Evolutionary conservation across 108 stramenopile species (phyloP).

Genomic region (Cylindrotheca closterium): DNA sequence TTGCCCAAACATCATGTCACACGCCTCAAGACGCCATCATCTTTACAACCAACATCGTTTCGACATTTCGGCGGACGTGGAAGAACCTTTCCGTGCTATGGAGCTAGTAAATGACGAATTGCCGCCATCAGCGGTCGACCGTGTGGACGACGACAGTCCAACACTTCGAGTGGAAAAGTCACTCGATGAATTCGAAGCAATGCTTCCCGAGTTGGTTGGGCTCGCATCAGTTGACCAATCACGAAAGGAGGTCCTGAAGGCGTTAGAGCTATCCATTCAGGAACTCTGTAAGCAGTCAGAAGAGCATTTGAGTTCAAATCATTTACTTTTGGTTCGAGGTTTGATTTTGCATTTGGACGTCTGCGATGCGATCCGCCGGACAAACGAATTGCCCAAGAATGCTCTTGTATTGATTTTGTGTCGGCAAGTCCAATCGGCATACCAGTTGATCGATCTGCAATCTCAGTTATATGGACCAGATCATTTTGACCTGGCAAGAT

Average conservation of each 20-base stretch:
- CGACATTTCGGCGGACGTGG: conserved; percentile 65
- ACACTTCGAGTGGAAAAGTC: conserved; percentile 67
- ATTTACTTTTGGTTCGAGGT: conserved; percentile 68
- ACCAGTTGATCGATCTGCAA: conserved; percentile 34
- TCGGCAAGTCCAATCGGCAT: conserved; percentile 44
- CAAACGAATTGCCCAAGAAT: conserved; percentile 6
- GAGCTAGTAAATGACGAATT: conserved; percentile 54
- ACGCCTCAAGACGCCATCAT: conserved; percentile 59
- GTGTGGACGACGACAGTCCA: conserved; percentile 32
- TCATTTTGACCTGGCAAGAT: conserved; percentile 48
- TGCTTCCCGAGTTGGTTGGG: conserved; percentile 33
- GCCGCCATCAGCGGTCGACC: conserved; percentile 44
- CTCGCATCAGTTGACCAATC: conserved; percentile 3
- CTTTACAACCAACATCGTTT: conserved; percentile 82
- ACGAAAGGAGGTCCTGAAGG: conserved; percentile 46
- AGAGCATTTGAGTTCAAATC: conserved; percentile 46
- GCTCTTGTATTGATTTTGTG: conserved; percentile 38
- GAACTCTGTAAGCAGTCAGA: conserved; percentile 55
- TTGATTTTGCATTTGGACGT: conserved; percentile 56
- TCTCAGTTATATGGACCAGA: conserved; percentile 25
- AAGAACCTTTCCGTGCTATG: conserved; percentile 18
- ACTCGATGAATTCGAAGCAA: conserved; percentile 59
- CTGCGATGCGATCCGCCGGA: conserved; percentile 41
- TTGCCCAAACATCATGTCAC: conserved; percentile 61
- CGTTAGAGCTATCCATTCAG: conserved; percentile 50